Evolutionary conservation across 108 stramenopile genomes (phyloP), one percentile per base, ranked within the genome.

Genomic region (Cylindrotheca closterium): DNA sequence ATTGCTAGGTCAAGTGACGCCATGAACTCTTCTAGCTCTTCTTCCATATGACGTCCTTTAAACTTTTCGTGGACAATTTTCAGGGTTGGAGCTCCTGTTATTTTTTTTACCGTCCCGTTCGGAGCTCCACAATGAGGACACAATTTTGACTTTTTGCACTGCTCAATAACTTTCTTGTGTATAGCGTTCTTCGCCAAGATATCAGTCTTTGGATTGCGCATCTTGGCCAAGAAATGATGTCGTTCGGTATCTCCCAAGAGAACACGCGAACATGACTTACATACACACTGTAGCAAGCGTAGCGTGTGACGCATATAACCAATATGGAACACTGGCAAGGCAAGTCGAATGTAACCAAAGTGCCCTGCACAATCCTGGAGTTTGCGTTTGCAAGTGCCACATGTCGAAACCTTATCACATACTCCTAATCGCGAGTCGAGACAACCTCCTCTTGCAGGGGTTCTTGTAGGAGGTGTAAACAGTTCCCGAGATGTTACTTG

Each of bases 251-350:
- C 88, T 7, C 67, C 45, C 51, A 99, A 65, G 18, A 99, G 72
- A 3, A 98, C 91, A 5, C 96, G 68, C n/a, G 91, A 89, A 73
- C 98, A 99, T 18, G 85, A 78, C 78, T 99, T 99, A 79, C 98
- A 99, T 31, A 98, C 92, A 77, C 96, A 94, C 74, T 98, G 97
- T 50, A 98, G 74, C 1, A 96, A 51, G 23, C 81, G 78, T 23
- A 97, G 77, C 8, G 93, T 98, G 67, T 96, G 96, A 61, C 96
- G 96, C 62, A 98, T 79, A 75, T 92, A 99, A 3, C 98, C 98
- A 55, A 98, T 96, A 80, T 99, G 97, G 71, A 98, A 99, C 55
- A 97, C 96, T 1, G 98, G 98, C 47, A 99, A 81, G 10, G 94
- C 91, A 29, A 99, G 70, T 31, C 86, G 79, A 62, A 99, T 96